Conservation (phyloP, 1,139 yeast genomes). For the Taiozyma sp. region DNA sequence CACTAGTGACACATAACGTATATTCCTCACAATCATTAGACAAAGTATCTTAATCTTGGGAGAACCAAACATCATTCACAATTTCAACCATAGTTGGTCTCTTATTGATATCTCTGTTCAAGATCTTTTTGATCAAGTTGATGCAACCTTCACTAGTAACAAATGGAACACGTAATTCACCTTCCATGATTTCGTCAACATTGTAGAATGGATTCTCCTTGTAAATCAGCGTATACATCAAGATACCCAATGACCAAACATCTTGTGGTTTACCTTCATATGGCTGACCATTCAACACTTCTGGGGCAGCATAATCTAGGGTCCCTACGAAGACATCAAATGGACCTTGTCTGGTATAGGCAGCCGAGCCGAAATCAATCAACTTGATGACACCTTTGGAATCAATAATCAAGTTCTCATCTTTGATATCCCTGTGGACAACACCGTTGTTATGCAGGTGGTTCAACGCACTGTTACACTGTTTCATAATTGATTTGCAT, state of each 20-base stretch:
- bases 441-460: conserved; percentile 84
- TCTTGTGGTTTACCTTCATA: conserved; percentile 94
- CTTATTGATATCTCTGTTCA: conserved; percentile 54
- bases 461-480: conserved; percentile 68
- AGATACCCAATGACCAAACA: conserved; percentile 92
- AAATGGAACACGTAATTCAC: conserved; percentile 66
- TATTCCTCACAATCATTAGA: background rate
- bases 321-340: conserved; percentile 98
- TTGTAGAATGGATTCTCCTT: conserved; percentile 94
- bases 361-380: conserved; percentile 95
- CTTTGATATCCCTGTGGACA: conserved; percentile 92
- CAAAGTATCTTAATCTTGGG: background rate
- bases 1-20: background rate
- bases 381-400: conserved; percentile 69
- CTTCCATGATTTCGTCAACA: conserved; percentile 92
- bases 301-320: conserved; percentile 95
- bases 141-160: conserved; percentile 54
- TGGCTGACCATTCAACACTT: conserved; percentile 80
- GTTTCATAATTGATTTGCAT: conserved; percentile 71
- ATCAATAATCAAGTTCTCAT: conserved; percentile 89
- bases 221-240: conserved; percentile 83
- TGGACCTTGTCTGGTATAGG: conserved; percentile 85
- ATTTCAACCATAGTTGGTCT: conserved; percentile 76
- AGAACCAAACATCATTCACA: conserved; percentile 62
- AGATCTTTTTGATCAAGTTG: conserved; percentile 54